phyloP scores from a whole-genome alignment of 78 protist genomes.

The Blattamonas nauphoetae region DNA sequence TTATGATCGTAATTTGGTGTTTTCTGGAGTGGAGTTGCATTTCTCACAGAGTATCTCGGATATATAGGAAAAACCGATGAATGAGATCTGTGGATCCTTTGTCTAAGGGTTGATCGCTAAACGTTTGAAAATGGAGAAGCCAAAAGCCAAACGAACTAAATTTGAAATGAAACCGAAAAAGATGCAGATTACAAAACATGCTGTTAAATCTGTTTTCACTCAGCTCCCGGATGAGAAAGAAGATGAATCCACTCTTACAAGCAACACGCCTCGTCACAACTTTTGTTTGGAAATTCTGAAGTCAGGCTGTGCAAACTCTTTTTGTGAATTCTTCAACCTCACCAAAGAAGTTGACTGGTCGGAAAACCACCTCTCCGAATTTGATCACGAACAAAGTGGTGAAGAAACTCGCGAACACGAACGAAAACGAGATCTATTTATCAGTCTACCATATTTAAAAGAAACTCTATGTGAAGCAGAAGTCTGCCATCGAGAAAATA shows the following conservation, averaged over 20 bases:
- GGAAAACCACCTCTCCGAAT: not conserved
- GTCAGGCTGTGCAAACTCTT: not conserved
- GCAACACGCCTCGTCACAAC: slow-evolving; percentile 6
- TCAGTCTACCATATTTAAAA: not conserved
- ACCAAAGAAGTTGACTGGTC: not conserved
- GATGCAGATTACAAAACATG: not conserved
- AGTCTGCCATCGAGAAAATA: not conserved
- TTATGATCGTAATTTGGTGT: no score
- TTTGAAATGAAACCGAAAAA: no score
- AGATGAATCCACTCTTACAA: not conserved
- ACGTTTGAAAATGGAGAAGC: no score
- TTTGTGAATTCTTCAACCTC: not conserved
- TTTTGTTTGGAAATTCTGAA: not conserved
- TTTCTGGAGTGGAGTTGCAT: no score
- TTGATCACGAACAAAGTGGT: not conserved
- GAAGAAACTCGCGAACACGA: not conserved
- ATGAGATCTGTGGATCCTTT: no score
- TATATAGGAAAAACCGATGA: no score
- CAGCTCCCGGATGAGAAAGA: not conserved
- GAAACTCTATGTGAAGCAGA: not conserved
- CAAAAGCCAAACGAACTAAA: no score
- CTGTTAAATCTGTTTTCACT: not conserved
- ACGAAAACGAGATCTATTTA: not conserved
- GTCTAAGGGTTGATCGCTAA: no score
- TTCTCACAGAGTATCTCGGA: no score